Evolutionary conservation across 129 eudicot genomes (phyloP).

Genomic region (Helianthus tuberosus): DNA sequence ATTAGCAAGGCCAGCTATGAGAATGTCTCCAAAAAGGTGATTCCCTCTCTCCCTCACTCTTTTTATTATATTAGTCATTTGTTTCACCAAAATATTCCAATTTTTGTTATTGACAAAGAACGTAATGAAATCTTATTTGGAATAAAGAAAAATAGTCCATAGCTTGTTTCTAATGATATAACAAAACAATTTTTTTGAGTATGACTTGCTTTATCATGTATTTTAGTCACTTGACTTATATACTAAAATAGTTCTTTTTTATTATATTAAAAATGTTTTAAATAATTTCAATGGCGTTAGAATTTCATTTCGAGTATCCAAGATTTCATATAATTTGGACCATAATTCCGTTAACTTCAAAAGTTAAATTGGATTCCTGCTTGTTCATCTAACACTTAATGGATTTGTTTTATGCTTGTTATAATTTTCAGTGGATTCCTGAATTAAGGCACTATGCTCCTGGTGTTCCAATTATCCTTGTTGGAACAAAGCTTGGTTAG

Average conservation of each 20-base stretch:
- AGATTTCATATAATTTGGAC: background rate
- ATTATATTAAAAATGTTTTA: background rate
- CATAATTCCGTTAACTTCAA: background rate
- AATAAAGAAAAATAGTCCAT: background rate
- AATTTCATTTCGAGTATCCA: background rate
- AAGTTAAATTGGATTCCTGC: slow-evolving; percentile 5
- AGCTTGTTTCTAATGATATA: background rate
- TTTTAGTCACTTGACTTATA: background rate
- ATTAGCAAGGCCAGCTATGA: slow-evolving; percentile 80
- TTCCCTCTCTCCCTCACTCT: background rate
- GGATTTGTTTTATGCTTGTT: slow-evolving; percentile 10
- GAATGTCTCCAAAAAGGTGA: slow-evolving; percentile 66
- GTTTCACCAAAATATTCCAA: background rate
- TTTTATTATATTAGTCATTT: background rate
- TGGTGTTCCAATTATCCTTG: slow-evolving; percentile 69
- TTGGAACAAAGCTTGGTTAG: slow-evolving; percentile 81
- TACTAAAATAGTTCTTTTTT: background rate
- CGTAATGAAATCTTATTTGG: background rate
- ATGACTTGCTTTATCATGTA: slow-evolving; percentile 6
- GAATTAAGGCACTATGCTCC: slow-evolving; percentile 84
- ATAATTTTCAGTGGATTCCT: slow-evolving; percentile 65
- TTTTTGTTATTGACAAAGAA: background rate
- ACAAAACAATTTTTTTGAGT: background rate
- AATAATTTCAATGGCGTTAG: background rate
- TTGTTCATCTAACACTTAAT: background rate